Percentiles rank a stretch among this genome's conserved stretches.
phyloP scores from a whole-genome alignment of 495 filamentous ascomycete genomes.

The Hypoxylon crocopeplum region DNA sequence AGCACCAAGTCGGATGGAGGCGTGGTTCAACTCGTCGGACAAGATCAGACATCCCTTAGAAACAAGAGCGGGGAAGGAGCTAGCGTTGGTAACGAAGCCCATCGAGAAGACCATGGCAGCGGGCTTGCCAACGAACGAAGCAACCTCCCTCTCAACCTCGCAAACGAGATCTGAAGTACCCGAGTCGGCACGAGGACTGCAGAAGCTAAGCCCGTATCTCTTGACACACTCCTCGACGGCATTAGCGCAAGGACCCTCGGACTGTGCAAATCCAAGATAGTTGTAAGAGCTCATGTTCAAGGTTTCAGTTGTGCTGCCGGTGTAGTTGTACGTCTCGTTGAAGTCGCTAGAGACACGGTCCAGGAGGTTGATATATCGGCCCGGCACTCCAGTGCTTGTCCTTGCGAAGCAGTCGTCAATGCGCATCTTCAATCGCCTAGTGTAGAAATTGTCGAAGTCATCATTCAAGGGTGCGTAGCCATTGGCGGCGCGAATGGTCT shows the following conservation, averaged over 20 bases:
- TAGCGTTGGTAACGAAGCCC: conserved; percentile 95
- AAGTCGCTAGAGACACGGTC: conserved; percentile 87
- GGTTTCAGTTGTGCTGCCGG: conserved; percentile 91
- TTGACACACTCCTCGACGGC: conserved; percentile 83
- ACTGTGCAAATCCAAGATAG: conserved; percentile 97
- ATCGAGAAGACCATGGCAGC: conserved; percentile 97
- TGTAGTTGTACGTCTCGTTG: conserved; percentile 85
- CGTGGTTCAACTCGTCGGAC: conserved; percentile 96
- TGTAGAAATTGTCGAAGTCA: conserved; percentile 99
- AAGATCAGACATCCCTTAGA: conserved; percentile 91
- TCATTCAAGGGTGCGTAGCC: conserved; percentile 97
- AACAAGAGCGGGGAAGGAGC: conserved; percentile 86
- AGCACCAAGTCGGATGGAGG: conserved; percentile 93
- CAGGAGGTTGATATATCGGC: conserved; percentile 88
- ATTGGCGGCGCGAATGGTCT: conserved; percentile 79
- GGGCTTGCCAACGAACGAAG: conserved; percentile 91
- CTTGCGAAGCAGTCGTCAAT: conserved; percentile 97
- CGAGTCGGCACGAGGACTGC: conserved; percentile 80
- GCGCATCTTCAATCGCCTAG: conserved; percentile 86
- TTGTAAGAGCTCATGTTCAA: conserved; percentile 99
- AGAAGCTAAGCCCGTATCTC: conserved; percentile 81
- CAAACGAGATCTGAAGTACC: conserved; percentile 87
- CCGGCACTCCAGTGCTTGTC: conserved; percentile 90
- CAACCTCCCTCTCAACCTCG: conserved; percentile 89
- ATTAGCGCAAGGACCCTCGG: conserved; percentile 95